Conservation (phyloP, 106 monocot species). For the Acanthochlamys bracteata region DNA sequence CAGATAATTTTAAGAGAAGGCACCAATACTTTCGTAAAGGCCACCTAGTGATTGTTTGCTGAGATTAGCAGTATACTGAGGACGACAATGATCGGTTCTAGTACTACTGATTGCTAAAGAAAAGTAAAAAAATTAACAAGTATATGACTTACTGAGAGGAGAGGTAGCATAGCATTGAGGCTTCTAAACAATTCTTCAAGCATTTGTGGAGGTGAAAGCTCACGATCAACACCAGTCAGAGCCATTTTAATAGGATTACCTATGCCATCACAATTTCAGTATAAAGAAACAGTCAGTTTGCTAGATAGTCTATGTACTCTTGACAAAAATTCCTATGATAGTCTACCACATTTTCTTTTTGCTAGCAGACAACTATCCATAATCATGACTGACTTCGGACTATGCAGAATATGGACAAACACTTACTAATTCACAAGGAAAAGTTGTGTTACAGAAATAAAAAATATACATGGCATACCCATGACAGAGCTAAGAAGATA, state of each 20-base stretch:
- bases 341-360: too few species aligned
- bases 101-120: too few species aligned
- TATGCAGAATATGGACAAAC: too few species aligned
- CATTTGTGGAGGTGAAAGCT: conserved; percentile 9
- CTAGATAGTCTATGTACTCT: background rate
- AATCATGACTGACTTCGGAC: background rate
- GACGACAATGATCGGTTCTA: too few species aligned
- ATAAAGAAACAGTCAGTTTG: background rate
- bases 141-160: conserved; percentile 4
- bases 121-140: too few species aligned
- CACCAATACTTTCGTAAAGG: too few species aligned
- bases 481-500: conserved; percentile 17
- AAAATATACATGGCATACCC: conserved; percentile 22
- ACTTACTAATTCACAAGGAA: background rate
- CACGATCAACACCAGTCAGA: conserved; percentile 10
- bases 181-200: conserved; percentile 16
- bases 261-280: conserved; percentile 8
- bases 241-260: conserved; percentile 21
- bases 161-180: background rate
- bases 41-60: too few species aligned
- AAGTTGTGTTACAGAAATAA: too few species aligned
- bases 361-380: background rate
- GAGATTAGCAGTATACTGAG: too few species aligned
- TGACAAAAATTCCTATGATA: too few species aligned
- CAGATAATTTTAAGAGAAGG: too few species aligned